A percentile compares a stretch with the other conserved stretches of the same genome.
Evolutionary conservation across 2,329 filamentous ascomycete species (phyloP).

Genomic region (Neocucurbitaria cava): DNA sequence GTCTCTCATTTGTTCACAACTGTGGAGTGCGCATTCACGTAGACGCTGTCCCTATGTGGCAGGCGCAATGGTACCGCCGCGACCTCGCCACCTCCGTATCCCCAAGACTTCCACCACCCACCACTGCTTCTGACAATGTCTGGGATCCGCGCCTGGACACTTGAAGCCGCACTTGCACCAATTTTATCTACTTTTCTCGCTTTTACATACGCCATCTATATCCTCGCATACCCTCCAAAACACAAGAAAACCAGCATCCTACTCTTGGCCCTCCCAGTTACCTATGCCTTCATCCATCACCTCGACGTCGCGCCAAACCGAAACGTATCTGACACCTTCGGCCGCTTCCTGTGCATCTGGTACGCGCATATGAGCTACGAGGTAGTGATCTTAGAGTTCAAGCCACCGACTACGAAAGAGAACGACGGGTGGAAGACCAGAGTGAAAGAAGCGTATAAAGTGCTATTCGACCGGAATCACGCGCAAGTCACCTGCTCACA

Average conservation of each 20-base stretch:
- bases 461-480: slow-evolving; percentile 15
- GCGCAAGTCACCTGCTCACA: too few relatives aligned
- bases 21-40: too few relatives aligned
- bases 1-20: neutral
- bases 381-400: slow-evolving; percentile 12
- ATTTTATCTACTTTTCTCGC: neutral
- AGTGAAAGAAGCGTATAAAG: slow-evolving; percentile 12
- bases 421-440: slow-evolving; percentile 3
- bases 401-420: slow-evolving; percentile 4
- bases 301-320: slow-evolving; percentile 6
- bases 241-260: slow-evolving; percentile 16
- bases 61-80: too few relatives aligned
- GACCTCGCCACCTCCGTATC: too few relatives aligned
- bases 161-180: neutral
- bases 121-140: neutral
- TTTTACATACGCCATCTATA: slow-evolving; percentile 12
- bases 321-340: slow-evolving; percentile 18
- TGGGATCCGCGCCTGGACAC: neutral
- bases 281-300: slow-evolving; percentile 17
- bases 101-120: too few relatives aligned
- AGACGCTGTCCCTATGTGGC: too few relatives aligned
- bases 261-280: slow-evolving; percentile 11
- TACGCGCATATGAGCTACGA: slow-evolving; percentile 22
- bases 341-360: slow-evolving; percentile 28
- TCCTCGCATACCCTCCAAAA: slow-evolving; percentile 24